phyloP scores from a whole-genome alignment of 2,329 filamentous ascomycete species.

The Hymenoscyphus albidus region DNA sequence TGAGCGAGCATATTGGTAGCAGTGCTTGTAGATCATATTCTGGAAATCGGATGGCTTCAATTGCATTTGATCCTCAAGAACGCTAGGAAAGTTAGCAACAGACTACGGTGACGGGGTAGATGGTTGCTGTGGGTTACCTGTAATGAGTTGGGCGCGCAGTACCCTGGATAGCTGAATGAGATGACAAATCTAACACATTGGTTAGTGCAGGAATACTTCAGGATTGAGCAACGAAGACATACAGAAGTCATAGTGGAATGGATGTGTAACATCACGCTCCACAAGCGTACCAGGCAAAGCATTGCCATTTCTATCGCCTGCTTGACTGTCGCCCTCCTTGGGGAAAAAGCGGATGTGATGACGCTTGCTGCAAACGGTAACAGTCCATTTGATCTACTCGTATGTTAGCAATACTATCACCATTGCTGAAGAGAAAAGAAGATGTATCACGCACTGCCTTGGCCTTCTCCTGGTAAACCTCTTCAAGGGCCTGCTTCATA shows the following conservation, averaged over 20 bases:
- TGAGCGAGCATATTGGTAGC: slow-evolving; percentile 86
- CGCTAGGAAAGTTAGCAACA: slow-evolving; percentile 31
- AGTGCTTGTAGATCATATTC: slow-evolving; percentile 89
- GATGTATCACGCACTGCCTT: slow-evolving; percentile 25
- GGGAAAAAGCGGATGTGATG: slow-evolving; percentile 95
- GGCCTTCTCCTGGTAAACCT: slow-evolving; percentile 31
- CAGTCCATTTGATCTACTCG: slow-evolving; percentile 61
- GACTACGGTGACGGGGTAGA: neutral
- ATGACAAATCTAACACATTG: slow-evolving; percentile 38
- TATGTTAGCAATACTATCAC: neutral
- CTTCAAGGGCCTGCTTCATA: slow-evolving; percentile 59
- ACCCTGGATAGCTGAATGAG: slow-evolving; percentile 82
- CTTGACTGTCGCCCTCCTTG: slow-evolving; percentile 43
- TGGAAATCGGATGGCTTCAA: slow-evolving; percentile 68
- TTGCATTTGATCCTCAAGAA: slow-evolving; percentile 76
- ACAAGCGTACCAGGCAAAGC: slow-evolving; percentile 82
- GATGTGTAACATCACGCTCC: slow-evolving; percentile 85
- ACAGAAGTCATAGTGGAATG: slow-evolving; percentile 86
- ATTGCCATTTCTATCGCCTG: slow-evolving; percentile 73
- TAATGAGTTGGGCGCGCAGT: slow-evolving; percentile 92
- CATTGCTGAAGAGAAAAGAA: neutral
- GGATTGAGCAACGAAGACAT: slow-evolving; percentile 15
- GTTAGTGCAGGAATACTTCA: neutral
- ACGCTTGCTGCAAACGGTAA: slow-evolving; percentile 86
- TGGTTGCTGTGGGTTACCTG: slow-evolving; percentile 40